phyloP scores from a whole-genome alignment of 2,329 filamentous ascomycete species.

The Aspergillus ibericus region DNA sequence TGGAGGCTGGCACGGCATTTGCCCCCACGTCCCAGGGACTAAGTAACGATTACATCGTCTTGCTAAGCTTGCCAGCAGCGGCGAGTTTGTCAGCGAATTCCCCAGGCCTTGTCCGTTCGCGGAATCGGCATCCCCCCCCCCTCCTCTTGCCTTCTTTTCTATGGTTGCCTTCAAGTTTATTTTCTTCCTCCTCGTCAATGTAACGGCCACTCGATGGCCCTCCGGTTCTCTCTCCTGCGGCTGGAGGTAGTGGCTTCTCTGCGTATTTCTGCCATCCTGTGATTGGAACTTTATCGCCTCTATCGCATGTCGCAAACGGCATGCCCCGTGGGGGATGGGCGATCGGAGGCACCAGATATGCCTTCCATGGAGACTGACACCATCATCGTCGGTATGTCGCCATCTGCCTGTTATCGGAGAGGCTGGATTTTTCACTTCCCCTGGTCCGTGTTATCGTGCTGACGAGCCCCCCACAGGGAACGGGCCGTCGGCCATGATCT shows the following conservation, averaged over 20 bases:
- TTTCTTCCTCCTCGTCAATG: slow-evolving; percentile 8
- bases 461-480: slow-evolving; percentile 49
- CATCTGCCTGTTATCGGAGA: slow-evolving; percentile 7
- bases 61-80: background rate
- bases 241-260: slow-evolving; percentile 19
- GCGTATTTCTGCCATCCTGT: slow-evolving; percentile 6
- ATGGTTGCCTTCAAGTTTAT: background rate
- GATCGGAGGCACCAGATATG: slow-evolving; percentile 26
- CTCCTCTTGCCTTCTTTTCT: slow-evolving; percentile 5
- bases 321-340: slow-evolving; percentile 33
- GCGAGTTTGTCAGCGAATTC: slow-evolving; percentile 34
- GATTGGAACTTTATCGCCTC: slow-evolving; percentile 4
- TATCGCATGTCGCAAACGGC: slow-evolving; percentile 29
- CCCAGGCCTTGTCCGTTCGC: slow-evolving; percentile 20
- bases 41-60: slow-evolving; percentile 1
- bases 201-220: slow-evolving; percentile 24
- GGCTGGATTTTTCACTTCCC: background rate
- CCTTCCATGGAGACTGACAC: slow-evolving; percentile 42
- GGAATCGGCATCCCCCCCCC: slow-evolving; percentile 14
- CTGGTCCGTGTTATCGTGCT: slow-evolving; percentile 12
- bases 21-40: background rate
- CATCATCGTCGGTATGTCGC: slow-evolving; percentile 46
- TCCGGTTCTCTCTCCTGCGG: slow-evolving; percentile 17
- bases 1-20: background rate
- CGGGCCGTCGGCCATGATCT: slow-evolving; percentile 61